phyloP scores from a whole-genome alignment of 768 basidiomycete species.

The Coprinopsis sp. region DNA sequence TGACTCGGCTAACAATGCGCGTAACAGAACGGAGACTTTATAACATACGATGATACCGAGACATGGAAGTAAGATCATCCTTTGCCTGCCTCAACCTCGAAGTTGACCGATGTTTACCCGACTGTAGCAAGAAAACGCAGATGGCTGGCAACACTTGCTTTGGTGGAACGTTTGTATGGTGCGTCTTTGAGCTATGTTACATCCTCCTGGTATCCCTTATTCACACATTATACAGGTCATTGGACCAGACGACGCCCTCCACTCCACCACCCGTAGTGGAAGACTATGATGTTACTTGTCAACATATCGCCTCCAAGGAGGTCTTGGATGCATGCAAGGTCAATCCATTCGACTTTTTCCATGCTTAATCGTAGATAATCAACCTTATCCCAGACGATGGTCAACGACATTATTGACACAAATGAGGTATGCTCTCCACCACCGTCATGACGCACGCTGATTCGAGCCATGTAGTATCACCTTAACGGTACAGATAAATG shows the following conservation, averaged over 20 bases:
- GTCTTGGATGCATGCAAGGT: slow-evolving; percentile 1
- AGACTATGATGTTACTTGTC: background rate
- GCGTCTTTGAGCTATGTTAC: background rate
- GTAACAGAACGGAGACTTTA: slow-evolving; percentile 2
- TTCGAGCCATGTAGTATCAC: no score
- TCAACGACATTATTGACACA: slow-evolving; percentile 6
- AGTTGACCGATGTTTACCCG: background rate
- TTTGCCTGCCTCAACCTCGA: background rate
- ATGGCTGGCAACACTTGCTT: slow-evolving; percentile 2
- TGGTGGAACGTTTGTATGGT: slow-evolving; percentile 6
- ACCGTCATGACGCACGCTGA: no score
- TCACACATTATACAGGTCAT: background rate
- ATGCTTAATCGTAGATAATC: background rate
- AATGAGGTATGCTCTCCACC: background rate
- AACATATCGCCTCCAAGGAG: background rate
- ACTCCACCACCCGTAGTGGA: background rate
- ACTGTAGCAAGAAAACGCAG: slow-evolving; percentile 2
- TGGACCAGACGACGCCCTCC: slow-evolving; percentile 1
- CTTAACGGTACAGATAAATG: slow-evolving; percentile 4
- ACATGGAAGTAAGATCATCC: slow-evolving; percentile 5
- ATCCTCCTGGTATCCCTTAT: background rate
- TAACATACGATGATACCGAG: slow-evolving; percentile 3
- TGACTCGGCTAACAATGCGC: background rate
- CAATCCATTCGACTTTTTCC: background rate
- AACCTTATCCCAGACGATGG: background rate